Evolutionary conservation across 495 filamentous ascomycete genomes (phyloP), one percentile per base, ranked within the genome.

Genomic region (Penicillium alfredii): DNA sequence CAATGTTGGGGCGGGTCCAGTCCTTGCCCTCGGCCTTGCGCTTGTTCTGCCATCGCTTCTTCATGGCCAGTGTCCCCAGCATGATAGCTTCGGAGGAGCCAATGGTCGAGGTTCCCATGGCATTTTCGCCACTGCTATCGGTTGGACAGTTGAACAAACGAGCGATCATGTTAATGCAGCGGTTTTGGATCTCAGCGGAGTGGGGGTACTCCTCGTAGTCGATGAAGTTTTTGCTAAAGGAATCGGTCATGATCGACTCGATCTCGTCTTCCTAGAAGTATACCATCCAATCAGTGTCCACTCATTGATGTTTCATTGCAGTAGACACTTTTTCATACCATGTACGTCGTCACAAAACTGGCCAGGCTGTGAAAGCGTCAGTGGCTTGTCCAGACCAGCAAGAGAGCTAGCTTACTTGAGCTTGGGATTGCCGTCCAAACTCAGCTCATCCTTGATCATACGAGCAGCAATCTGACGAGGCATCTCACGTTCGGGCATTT

Each of bases 361-460:
- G 53, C 53, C 31, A 56, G 43, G 33, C 47, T 51, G 37, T 14
- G 32, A 39, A 35, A 13, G 3, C 17, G 23, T 38, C 35, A 33
- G 32, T 19, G 20, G 15, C n/a, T 22, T 19, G 11, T 22, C 29
- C 14, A 6, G 26, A 26, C 25, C 12, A 9, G n/a, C 24, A 34
- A 61, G 37, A 66, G 82, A 19, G 13, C 35, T 40, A 5, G 59
- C 80, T 47, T 73, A 84, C 78, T 93, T 89, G 40, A 88, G 73
- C 74, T 85, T 84, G 8, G 85, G 84, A 38, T 88, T 93, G n/a
- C 84, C 84, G 58, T 95, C 88, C 42, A 94, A 63, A 46, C 81
- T 88, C 49, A 94, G 61, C 52, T 95, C 87, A 55, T 95, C 88
- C 66, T 88, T 89, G 67, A 95, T 95, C 86, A 94, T 85, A 27